Evolutionary conservation across 257 asterid species (phyloP).

Genomic region (Fraxinus pennsylvanica): DNA sequence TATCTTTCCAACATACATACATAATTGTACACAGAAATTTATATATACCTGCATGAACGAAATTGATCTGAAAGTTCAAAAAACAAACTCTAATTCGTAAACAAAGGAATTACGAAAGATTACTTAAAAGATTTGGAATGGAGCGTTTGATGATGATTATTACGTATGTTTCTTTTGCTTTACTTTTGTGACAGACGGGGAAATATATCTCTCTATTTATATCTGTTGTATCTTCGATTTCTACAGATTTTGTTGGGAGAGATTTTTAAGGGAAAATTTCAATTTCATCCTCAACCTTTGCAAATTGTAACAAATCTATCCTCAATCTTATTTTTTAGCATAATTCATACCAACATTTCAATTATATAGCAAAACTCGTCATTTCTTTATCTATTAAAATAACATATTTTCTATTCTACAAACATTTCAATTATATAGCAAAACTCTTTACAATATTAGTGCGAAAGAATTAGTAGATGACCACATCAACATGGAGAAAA

Average conservation of each 20-base stretch:
- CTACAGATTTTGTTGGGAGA: not conserved
- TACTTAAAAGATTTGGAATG: constrained; percentile 46
- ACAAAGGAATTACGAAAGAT: constrained; percentile 29
- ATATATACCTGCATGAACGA: constrained; percentile 32
- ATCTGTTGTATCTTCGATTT: not conserved
- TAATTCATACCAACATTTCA: no score
- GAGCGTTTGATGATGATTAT: constrained; percentile 48
- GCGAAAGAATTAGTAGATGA: no score
- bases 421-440: no score
- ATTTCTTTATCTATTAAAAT: no score
- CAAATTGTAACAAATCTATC: no score
- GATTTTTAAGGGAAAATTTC: not conserved
- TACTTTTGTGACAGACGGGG: constrained; percentile 18
- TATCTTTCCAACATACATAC: not conserved
- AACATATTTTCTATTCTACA: no score
- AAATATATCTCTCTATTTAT: constrained; percentile 15
- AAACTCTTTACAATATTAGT: no score
- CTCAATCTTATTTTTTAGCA: no score
- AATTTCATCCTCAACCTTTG: no score
- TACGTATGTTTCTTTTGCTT: constrained; percentile 29
- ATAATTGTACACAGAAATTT: constrained; percentile 14
- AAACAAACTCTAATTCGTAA: constrained; percentile 15
- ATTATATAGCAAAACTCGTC: no score
- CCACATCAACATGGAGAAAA: no score
- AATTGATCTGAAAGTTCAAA: constrained; percentile 35